Percentiles rank a stretch among this genome's conserved stretches.
These are phyloP conservation scores for Cadophora gregata DNA, from an alignment of 2,329 filamentous ascomycete genomes.

Conservation along the genomic window DNA sequence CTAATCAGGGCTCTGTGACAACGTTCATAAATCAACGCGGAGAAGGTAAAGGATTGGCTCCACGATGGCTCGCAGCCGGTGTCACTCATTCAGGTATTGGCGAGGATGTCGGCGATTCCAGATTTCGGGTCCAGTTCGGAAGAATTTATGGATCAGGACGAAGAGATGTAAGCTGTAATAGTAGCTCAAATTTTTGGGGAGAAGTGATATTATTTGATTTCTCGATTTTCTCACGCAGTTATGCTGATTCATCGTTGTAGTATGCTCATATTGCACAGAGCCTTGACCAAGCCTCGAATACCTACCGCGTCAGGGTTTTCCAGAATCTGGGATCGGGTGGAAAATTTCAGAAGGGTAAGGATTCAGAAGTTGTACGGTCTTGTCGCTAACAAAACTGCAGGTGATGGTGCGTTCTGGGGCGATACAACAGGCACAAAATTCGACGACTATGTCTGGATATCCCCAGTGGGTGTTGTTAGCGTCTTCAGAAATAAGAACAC, in stretches of 20 bases:
- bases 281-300: not conserved
- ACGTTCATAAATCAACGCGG: constrained; percentile 18
- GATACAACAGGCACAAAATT: constrained; percentile 41
- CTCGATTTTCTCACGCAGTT: not conserved
- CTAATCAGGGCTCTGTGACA: constrained; percentile 11
- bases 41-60: constrained; percentile 12
- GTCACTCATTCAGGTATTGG: constrained; percentile 22
- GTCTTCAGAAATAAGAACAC: constrained; percentile 12
- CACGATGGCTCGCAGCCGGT: constrained; percentile 20
- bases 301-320: not conserved
- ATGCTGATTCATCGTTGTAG: not conserved
- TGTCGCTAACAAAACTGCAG: not conserved
- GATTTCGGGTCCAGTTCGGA: not conserved
- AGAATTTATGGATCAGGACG: not conserved
- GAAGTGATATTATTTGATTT: not conserved
- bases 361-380: too few relatives aligned
- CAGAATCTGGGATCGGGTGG: not conserved
- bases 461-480: not conserved
- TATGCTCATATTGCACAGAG: not conserved
- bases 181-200: not conserved
- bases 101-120: not conserved
- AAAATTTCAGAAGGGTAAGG: not conserved
- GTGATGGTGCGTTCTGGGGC: constrained; percentile 21
- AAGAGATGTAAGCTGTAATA: not conserved
- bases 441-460: constrained; percentile 26